A percentile compares a stretch with the other conserved stretches of the same genome.
phyloP scores from a whole-genome alignment of 2,329 filamentous ascomycete genomes.

The Cordyceps tenuipes region DNA sequence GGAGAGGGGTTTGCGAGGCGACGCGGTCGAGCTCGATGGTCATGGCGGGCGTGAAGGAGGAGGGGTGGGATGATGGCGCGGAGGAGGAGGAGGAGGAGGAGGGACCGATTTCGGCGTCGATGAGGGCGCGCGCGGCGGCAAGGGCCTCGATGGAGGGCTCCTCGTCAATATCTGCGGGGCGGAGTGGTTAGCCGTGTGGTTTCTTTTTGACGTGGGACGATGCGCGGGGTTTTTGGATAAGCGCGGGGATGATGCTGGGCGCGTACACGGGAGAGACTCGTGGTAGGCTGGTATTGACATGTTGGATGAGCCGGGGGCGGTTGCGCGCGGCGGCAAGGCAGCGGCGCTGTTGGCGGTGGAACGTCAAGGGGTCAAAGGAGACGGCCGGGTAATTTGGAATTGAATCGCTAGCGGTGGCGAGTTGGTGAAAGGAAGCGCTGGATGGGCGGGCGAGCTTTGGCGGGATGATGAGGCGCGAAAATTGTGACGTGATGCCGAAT shows the following conservation, averaged over 20 bases:
- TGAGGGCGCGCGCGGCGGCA: conserved; percentile 58
- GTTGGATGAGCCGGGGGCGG: not conserved
- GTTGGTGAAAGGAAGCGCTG: not conserved
- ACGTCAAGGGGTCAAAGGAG: not conserved
- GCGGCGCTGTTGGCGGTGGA: not conserved
- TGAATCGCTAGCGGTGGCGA: not conserved
- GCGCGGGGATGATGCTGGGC: not conserved
- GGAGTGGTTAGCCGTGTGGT: not conserved
- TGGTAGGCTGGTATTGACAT: conserved; percentile 41
- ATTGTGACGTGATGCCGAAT: too few relatives aligned
- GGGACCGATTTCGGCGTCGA: conserved; percentile 54
- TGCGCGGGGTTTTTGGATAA: too few relatives aligned
- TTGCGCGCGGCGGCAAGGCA: not conserved
- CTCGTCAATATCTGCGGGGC: conserved; percentile 64
- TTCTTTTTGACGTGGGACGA: too few relatives aligned
- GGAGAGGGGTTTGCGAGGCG: conserved; percentile 32
- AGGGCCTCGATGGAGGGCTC: conserved; percentile 57
- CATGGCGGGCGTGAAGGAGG: conserved; percentile 57
- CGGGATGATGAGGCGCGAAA: not conserved
- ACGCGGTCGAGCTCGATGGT: conserved; percentile 61
- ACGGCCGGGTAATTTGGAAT: not conserved
- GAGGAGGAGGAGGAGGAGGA: conserved; percentile 37
- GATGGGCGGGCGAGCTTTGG: not conserved
- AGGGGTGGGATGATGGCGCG: conserved; percentile 18
- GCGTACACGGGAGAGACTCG: conserved; percentile 73